Evolutionary conservation across 2,329 filamentous ascomycete genomes (phyloP), one percentile per base, ranked within the genome.

Genomic region (Tolypocladium ophioglossoides): DNA sequence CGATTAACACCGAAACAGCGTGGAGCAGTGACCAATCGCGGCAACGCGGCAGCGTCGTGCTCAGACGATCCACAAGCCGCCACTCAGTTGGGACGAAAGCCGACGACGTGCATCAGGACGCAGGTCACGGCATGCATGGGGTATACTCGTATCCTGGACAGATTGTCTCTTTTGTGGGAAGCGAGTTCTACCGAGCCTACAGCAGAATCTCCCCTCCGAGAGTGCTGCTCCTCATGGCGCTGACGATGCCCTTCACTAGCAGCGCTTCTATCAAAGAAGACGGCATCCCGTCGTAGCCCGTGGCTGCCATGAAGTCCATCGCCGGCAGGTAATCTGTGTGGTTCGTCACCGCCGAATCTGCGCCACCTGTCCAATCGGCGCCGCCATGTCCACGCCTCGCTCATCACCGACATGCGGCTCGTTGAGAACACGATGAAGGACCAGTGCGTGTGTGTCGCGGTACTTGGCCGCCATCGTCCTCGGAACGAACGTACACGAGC

Each of bases 251-350:
- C 18, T 70, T 74, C 30, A 66, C 66, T 1, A 76, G 71, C 54
- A 85, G 56, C 44, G 79, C 77, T 51, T 74, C 68, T 2, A 80
- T 77, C 51, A 85, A 63, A 46, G 72, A 73, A 44, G 78, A 78
- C 30, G 85, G 60, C 69, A 84, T 72, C 0, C 78, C 78, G 65
- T 85, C 83, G 57, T 83, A 86, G 0, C 82, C 81, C 58, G 75
- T 78, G 0, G 79, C 77, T 0, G 74, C 81, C 66, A 85, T 68
- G 22, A 85, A 68, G 56, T 81, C 74, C 1, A 78, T 76, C 0
- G 85, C 81, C 0, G 82, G 83, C 37, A 84, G 63, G 48, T 67
- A 67, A 59, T 80, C 77, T 6, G 70, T 69, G 40, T 77, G 74
- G 2, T 72, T 69, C 0, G 73, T 75, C 9, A 81, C 70, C 6